phyloP scores from a whole-genome alignment of 768 basidiomycete genomes.

The Leccinum boreale region DNA sequence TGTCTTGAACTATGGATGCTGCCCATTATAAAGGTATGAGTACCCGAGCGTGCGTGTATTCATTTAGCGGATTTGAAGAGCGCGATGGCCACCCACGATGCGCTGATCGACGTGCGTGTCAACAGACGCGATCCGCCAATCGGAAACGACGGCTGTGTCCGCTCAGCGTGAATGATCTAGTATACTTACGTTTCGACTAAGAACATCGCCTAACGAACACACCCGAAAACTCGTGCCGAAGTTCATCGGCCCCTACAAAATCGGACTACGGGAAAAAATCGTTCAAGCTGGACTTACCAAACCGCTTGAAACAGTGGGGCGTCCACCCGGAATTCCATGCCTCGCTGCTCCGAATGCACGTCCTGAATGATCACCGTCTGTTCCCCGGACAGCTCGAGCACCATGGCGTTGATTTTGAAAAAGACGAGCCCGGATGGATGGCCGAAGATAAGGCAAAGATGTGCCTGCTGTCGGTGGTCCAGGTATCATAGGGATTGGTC shows the following conservation, averaged over 20 bases:
- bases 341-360: slow-evolving; percentile 22
- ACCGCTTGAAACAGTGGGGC: slow-evolving; percentile 17
- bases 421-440: not conserved
- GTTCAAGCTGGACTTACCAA: slow-evolving; percentile 27
- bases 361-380: slow-evolving; percentile 24
- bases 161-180: not conserved
- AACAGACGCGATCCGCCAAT: slow-evolving; percentile 35
- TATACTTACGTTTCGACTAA: not conserved
- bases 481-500: no score
- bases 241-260: not conserved
- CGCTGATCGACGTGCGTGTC: slow-evolving; percentile 12
- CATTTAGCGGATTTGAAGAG: slow-evolving; percentile 21
- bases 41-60: slow-evolving; percentile 29
- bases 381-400: no score
- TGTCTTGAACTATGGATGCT: not conserved
- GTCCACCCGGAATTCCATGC: slow-evolving; percentile 36
- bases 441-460: no score
- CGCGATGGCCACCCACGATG: slow-evolving; percentile 21
- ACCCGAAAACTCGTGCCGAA: not conserved
- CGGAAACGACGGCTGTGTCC: not conserved
- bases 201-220: not conserved
- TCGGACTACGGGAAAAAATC: slow-evolving; percentile 6
- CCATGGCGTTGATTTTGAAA: slow-evolving; percentile 13
- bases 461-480: no score
- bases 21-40: slow-evolving; percentile 1